Evolutionary conservation across 805 yeast genomes (phyloP), one percentile per base, ranked within the genome.

Genomic region (Saccharomycopsis fodiens): DNA sequence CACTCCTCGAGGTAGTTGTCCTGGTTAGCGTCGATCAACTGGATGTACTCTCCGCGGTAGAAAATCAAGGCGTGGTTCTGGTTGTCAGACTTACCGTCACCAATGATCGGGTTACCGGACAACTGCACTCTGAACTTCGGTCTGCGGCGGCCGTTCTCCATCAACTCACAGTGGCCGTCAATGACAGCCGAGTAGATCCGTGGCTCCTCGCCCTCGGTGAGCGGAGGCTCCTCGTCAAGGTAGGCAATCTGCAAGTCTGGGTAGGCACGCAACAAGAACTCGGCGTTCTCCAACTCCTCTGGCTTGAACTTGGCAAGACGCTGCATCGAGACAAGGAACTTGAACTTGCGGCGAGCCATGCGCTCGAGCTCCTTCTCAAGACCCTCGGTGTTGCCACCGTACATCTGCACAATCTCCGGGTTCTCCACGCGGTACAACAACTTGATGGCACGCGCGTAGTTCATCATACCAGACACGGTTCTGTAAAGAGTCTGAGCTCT

Each of bases 51-150:
- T 19, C 97, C 97, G 46, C 97, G 76, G 61, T 84, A 82, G 64
- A 85, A 91, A 12, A 89, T 79, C 34, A 91, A 60, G 2, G 95
- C 78, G 60, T 85, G 85, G 59, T 91, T 91, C 64, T 91, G 97
- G 61, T 91, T 91, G 61, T 91, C 97, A 13, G 96, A 82, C 61
- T 91, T 91, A 30, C 97, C 97, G 64, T 91, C 97, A 22, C 97
- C 97, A 38, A 89, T 67, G 43, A 91, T 91, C 10, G 97, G 97
- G 64, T 91, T 83, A 13, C 97, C 97, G 2, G 96, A 84, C 12
- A 91, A 70, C 55, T 73, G 77, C n/a, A 91, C 69, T 51, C 82
- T 74, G 62, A 69, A 79, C 45, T 66, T 69, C 23, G 85, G 89
- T 35, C 70, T 70, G 48, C 88, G 69, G 38, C 77, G 66, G 31